These are phyloP conservation scores for Zoysia japonica DNA, from an alignment of 176 grass and related monocot genomes.

Conservation along the genomic window DNA sequence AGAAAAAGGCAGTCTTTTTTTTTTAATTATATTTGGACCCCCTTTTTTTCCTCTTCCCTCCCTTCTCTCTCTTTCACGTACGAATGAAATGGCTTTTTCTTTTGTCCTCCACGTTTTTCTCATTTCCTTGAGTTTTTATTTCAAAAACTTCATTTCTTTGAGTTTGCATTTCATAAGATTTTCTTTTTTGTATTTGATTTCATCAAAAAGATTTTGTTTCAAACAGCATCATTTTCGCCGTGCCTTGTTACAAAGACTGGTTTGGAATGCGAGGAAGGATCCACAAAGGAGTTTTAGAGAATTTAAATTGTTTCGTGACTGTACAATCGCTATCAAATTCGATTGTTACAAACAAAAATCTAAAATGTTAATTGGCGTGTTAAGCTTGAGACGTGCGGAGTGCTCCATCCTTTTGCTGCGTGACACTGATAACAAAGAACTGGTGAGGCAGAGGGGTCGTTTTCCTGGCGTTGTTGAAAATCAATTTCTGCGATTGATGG, in stretches of 20 bases:
- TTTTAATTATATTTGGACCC: constrained; percentile 19
- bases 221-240: too few species aligned
- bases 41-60: not conserved
- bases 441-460: constrained; percentile 28
- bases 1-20: constrained; percentile 46
- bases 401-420: constrained; percentile 8
- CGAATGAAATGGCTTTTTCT: not conserved
- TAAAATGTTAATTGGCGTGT: not conserved
- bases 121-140: not conserved
- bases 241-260: not conserved
- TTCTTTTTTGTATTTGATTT: not conserved
- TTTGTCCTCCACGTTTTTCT: not conserved
- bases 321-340: not conserved
- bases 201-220: not conserved
- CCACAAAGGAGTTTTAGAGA: not conserved
- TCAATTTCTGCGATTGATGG: constrained; percentile 29
- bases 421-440: not conserved
- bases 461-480: constrained; percentile 1
- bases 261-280: not conserved
- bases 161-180: too few species aligned
- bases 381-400: constrained; percentile 9
- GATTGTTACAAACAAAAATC: not conserved
- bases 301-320: not conserved
- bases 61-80: not conserved
- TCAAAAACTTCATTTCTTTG: not conserved